A percentile compares a stretch with the other conserved stretches of the same genome.
Evolutionary conservation across 805 yeast genomes (phyloP).

Genomic region (Candida piceae): DNA sequence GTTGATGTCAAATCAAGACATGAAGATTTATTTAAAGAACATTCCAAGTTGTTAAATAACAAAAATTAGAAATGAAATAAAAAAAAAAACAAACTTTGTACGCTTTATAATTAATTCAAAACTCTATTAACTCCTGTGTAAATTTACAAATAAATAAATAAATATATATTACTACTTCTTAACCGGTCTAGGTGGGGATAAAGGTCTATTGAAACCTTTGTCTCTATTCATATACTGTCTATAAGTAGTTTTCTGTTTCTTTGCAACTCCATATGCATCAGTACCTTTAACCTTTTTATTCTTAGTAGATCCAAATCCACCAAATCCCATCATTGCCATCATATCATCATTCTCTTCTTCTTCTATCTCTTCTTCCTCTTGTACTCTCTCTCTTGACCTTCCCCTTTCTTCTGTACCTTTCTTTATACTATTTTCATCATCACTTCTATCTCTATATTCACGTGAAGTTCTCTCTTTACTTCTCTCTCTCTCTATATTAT

Average conservation of each 20-base stretch:
- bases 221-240: conserved; percentile 58
- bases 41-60: conserved; percentile 32
- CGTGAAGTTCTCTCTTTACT: conserved; percentile 17
- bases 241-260: conserved; percentile 38
- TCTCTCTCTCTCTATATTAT: conserved; percentile 10
- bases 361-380: conserved; percentile 7
- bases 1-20: conserved; percentile 53
- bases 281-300: conserved; percentile 50
- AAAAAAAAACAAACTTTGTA: too few relatives aligned
- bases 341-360: conserved; percentile 26
- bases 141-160: too few relatives aligned
- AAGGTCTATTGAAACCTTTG: conserved; percentile 51
- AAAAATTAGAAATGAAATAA: too few relatives aligned
- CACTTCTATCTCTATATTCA: conserved; percentile 18
- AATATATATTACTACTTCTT: conserved; percentile 7
- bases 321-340: conserved; percentile 53
- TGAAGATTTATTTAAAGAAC: conserved; percentile 51
- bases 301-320: conserved; percentile 50
- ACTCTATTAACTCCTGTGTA: too few relatives aligned
- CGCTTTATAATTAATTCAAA: too few relatives aligned
- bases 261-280: conserved; percentile 38
- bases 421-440: conserved; percentile 6
- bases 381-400: conserved; percentile 3
- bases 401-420: too few relatives aligned
- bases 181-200: conserved; percentile 40